A percentile compares a stretch with the other conserved stretches of the same genome.
Evolutionary conservation across 176 grass and related monocot species (phyloP).

Genomic region (Carex pumila): DNA sequence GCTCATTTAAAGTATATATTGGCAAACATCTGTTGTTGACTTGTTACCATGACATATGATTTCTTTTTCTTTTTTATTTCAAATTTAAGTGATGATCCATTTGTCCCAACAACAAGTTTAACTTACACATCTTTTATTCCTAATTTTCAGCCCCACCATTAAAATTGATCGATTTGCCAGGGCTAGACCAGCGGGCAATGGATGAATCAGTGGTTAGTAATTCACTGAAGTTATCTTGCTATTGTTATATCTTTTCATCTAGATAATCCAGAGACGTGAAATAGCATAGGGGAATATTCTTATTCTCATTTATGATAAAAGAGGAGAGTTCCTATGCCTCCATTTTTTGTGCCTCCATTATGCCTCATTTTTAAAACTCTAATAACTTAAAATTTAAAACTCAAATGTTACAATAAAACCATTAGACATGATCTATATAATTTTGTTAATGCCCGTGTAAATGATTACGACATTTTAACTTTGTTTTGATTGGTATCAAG

Average conservation of each 20-base stretch:
- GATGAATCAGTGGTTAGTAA: constrained; percentile 63
- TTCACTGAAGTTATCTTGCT: not conserved
- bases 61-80: not conserved
- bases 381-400: no score
- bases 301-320: not conserved
- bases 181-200: constrained; percentile 61
- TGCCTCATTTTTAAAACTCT: no score
- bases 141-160: constrained; percentile 61
- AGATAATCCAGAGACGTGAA: not conserved
- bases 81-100: constrained; percentile 4
- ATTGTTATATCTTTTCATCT: not conserved
- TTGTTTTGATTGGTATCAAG: no score
- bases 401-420: no score
- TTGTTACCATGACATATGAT: not conserved
- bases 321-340: no score
- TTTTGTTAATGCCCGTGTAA: no score
- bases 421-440: no score
- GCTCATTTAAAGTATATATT: not conserved
- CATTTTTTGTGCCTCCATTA: no score
- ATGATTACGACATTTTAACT: no score
- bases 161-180: constrained; percentile 77
- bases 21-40: not conserved
- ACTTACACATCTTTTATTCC: constrained; percentile 9
- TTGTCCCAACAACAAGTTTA: not conserved
- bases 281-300: not conserved